Evolutionary conservation across 495 filamentous ascomycete species (phyloP).

Genomic region (Apiosordaria backusii): DNA sequence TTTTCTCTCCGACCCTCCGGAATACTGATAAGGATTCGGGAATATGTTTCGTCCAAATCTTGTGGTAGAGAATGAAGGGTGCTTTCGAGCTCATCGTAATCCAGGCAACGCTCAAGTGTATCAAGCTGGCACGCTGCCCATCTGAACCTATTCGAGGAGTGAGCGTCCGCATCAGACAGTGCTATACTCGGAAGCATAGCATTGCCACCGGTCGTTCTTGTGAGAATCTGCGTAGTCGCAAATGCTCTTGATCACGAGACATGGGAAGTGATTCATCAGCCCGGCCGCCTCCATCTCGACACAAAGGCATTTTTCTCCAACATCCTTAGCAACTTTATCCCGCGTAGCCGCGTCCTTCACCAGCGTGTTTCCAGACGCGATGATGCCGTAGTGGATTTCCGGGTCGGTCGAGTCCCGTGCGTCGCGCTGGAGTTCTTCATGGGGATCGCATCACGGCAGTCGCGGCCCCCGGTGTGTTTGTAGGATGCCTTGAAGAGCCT

Average conservation of each 20-base stretch:
- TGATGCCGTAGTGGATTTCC: slow-evolving; percentile 37
- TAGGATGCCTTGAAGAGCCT: not conserved
- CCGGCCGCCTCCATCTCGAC: slow-evolving; percentile 31
- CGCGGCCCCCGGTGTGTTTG: not conserved
- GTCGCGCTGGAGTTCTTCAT: not conserved
- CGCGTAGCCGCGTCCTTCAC: slow-evolving; percentile 24
- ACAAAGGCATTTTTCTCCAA: slow-evolving; percentile 19
- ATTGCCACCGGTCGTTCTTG: slow-evolving; percentile 37
- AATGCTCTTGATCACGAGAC: slow-evolving; percentile 39
- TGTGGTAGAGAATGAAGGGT: slow-evolving; percentile 30
- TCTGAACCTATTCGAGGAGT: slow-evolving; percentile 34
- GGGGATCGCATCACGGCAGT: not conserved
- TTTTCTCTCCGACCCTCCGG: slow-evolving; percentile 16
- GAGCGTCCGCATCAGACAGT: not conserved
- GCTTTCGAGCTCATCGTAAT: slow-evolving; percentile 20
- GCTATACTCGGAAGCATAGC: slow-evolving; percentile 27
- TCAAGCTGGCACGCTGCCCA: slow-evolving; percentile 42
- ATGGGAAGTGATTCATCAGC: slow-evolving; percentile 23
- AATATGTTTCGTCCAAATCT: slow-evolving; percentile 40
- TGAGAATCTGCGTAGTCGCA: slow-evolving; percentile 44
- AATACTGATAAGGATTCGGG: slow-evolving; percentile 30
- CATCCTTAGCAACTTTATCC: not conserved
- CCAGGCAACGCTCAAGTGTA: slow-evolving; percentile 29
- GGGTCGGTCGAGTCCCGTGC: slow-evolving; percentile 10
- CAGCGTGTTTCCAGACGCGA: slow-evolving; percentile 41